A percentile compares a stretch with the other conserved stretches of the same genome.
These are phyloP conservation scores for Peronospora belbahrii DNA, from an alignment of 352 stramenopile species.

Conservation along the genomic window DNA sequence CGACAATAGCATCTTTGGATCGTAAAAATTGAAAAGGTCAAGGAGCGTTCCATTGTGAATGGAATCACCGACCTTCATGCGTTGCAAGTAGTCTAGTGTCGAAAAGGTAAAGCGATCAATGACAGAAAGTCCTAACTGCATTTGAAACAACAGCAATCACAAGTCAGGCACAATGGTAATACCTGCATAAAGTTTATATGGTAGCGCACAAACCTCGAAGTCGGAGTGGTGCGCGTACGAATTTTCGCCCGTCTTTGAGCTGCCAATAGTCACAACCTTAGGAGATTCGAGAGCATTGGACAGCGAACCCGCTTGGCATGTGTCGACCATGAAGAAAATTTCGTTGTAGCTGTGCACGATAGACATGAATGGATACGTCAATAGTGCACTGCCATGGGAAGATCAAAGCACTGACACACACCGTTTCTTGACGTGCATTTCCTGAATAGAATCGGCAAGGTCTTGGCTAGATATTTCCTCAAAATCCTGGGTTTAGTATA, in stretches of 20 bases:
- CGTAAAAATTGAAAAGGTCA: conserved; percentile 79
- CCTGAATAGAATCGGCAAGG: conserved; percentile 87
- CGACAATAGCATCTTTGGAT: conserved; percentile 76
- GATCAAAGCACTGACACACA: conserved; percentile 14
- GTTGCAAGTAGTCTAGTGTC: conserved; percentile 84
- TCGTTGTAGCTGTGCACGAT: conserved; percentile 77
- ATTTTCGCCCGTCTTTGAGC: conserved; percentile 88
- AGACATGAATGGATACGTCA: neutral
- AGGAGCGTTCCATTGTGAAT: conserved; percentile 55
- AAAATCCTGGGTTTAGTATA: conserved; percentile 58
- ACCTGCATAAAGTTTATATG: neutral
- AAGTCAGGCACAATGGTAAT: conserved; percentile 1
- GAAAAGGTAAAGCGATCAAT: conserved; percentile 88
- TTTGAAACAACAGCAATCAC: neutral
- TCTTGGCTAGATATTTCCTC: conserved; percentile 95
- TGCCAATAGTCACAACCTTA: conserved; percentile 91
- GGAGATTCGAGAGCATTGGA: conserved; percentile 76
- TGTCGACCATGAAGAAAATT: conserved; percentile 97
- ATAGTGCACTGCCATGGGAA: neutral
- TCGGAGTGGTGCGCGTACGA: conserved; percentile 92
- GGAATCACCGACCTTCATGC: conserved; percentile 70
- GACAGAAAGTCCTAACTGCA: conserved; percentile 70
- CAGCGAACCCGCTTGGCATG: conserved; percentile 93
- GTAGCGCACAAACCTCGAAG: conserved; percentile 38
- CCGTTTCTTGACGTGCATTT: conserved; percentile 91